These are phyloP conservation scores for Rhodomyrtus psidioides DNA, from an alignment of 441 rosid genomes.

Conservation along the genomic window DNA sequence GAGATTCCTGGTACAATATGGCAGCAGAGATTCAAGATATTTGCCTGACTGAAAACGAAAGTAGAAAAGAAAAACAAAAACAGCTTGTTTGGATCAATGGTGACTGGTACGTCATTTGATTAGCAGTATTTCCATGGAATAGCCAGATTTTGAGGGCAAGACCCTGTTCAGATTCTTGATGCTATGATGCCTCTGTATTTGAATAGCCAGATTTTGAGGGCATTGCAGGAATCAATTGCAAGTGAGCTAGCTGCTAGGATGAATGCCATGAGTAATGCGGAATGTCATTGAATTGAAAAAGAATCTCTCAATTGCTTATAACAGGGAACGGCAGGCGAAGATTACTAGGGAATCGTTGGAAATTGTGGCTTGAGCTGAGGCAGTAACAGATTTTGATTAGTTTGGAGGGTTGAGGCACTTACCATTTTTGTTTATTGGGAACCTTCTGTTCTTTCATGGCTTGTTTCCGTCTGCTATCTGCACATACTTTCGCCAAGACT, in stretches of 20 bases:
- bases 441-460: neutral
- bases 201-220: constrained; percentile 70
- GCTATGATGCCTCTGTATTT: constrained; percentile 78
- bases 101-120: neutral
- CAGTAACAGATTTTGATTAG: constrained; percentile 24
- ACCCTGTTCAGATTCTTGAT: constrained; percentile 92
- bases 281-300: constrained; percentile 61
- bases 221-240: constrained; percentile 66
- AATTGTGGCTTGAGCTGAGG: constrained; percentile 71
- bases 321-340: constrained; percentile 59
- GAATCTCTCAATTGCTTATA: constrained; percentile 48
- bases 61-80: neutral
- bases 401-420: neutral
- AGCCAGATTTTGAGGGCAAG: no score
- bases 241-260: constrained; percentile 85
- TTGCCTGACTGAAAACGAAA: neutral
- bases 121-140: neutral
- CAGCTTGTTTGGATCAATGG: neutral
- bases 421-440: neutral
- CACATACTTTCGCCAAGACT: neutral
- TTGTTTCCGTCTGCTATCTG: neutral
- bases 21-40: neutral
- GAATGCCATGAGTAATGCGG: constrained; percentile 70
- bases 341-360: constrained; percentile 65
- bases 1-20: neutral